Evolutionary conservation across 306 rosid genomes (phyloP).

Genomic region (Astragalus glycyphyllos): DNA sequence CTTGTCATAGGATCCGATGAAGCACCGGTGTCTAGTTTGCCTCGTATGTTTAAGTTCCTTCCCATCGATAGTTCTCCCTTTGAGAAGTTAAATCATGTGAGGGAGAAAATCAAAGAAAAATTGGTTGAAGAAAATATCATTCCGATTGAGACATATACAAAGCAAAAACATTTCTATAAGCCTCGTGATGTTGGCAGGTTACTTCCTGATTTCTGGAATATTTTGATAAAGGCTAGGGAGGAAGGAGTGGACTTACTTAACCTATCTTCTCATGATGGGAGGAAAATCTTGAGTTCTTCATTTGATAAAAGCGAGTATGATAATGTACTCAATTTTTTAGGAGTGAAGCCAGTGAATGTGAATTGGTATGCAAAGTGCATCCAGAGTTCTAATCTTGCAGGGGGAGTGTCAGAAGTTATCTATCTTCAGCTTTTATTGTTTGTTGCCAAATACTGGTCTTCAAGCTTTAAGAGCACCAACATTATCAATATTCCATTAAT

Average conservation of each 20-base stretch:
- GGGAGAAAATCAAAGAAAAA: constrained; percentile 55
- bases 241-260: constrained; percentile 51
- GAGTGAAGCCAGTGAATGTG: constrained; percentile 47
- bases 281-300: constrained; percentile 52
- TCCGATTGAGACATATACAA: constrained; percentile 60
- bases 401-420: constrained; percentile 56
- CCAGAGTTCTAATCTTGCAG: constrained; percentile 60
- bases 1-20: constrained; percentile 42
- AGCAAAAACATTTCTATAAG: constrained; percentile 66
- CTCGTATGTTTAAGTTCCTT: constrained; percentile 53
- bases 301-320: constrained; percentile 56
- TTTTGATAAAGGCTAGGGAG: constrained; percentile 51
- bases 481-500: constrained; percentile 52
- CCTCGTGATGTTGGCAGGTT: constrained; percentile 70
- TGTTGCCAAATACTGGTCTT: constrained; percentile 59
- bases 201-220: constrained; percentile 62
- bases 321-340: constrained; percentile 55
- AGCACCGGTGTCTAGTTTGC: constrained; percentile 53
- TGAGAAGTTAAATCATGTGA: constrained; percentile 51
- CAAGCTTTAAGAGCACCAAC: constrained; percentile 39
- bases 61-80: constrained; percentile 53
- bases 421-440: constrained; percentile 62
- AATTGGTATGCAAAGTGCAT: constrained; percentile 83
- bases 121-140: constrained; percentile 55
- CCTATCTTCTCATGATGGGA: constrained; percentile 62